Evolutionary conservation across 371 early-diverging fungal species (phyloP), one percentile per base, ranked within the genome.

Genomic region (Coemansia sp.): DNA sequence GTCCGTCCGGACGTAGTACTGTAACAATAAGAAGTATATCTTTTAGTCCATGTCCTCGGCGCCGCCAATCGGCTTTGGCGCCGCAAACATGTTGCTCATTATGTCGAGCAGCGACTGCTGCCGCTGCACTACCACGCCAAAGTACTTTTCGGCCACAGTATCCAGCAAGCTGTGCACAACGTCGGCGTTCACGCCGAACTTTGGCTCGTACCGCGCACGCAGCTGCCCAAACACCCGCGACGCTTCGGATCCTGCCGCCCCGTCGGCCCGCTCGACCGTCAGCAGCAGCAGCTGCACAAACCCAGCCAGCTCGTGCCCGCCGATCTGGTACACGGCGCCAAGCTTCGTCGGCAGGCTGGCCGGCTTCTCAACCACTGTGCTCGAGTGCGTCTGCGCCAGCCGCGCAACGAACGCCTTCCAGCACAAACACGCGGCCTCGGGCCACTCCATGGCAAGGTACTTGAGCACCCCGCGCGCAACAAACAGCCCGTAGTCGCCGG

Each of bases 391-490:
- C 14, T 69, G 58, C 33, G 69, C 81, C 30, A 80, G 64, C 10
- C 69, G 68, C 31, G 82, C 72, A 9, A 83, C 65, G 67, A 89
- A 94, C 10, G 82, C 83, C 20, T 79, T 75, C 66, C 83, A 89
- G 55, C 88, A 83, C 8, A 82, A 61, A 35, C 82, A 82, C 3
- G 94, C 94, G 61, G 90, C 86, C 31, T 85, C 84, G 49, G 91
- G 80, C 66, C 88, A 89, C 48, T 85, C 84, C 67, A 86, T 75
- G 4, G 87, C 85, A 47, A 93, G 77, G 60, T 82, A 91, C 89
- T 90, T 90, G 36, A 94, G 80, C 14, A 91, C 89, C 9, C 85
- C 86, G 34, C 96, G 88, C 8, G 92, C 84, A 64, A 89, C 82
- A 69, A 86, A 92, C 48, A 89, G 78, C 2, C 96, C 95, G 42